These are phyloP conservation scores for Chloranthus sessilifolius DNA, from an alignment of 164 flowering plant genomes.

Conservation along the genomic window DNA sequence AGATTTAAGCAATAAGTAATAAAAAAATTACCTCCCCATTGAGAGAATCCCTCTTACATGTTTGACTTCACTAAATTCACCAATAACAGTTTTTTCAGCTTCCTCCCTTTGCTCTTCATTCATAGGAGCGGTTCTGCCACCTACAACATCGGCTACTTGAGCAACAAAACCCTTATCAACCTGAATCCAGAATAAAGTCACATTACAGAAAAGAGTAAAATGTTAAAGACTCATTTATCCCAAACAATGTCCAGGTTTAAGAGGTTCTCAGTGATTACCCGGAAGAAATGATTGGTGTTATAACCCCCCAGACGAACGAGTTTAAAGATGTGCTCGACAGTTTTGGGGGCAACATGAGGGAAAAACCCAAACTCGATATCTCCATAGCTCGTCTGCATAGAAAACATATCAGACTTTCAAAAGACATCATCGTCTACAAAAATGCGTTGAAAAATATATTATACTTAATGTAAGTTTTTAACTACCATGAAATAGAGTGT, in stretches of 20 bases:
- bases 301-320: conserved; percentile 88
- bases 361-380: conserved; percentile 94
- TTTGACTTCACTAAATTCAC: conserved; percentile 89
- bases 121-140: conserved; percentile 86
- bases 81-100: conserved; percentile 76
- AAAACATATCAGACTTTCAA: conserved; percentile 3
- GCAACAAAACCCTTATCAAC: conserved; percentile 93
- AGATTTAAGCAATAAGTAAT: neutral
- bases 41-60: conserved; percentile 94
- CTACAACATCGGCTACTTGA: conserved; percentile 89
- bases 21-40: conserved; percentile 76
- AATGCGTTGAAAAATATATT: too few relatives aligned
- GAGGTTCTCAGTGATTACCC: conserved; percentile 42
- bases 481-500: neutral
- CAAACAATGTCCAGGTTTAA: neutral
- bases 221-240: neutral
- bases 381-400: conserved; percentile 77
- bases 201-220: conserved; percentile 4
- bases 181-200: conserved; percentile 27
- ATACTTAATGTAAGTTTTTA: neutral
- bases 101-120: conserved; percentile 72
- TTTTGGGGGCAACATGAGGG: conserved; percentile 81
- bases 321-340: conserved; percentile 90
- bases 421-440: too few relatives aligned
- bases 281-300: conserved; percentile 89